phyloP scores from a whole-genome alignment of 2,329 filamentous ascomycete species.

The Diaporthe destruens region DNA sequence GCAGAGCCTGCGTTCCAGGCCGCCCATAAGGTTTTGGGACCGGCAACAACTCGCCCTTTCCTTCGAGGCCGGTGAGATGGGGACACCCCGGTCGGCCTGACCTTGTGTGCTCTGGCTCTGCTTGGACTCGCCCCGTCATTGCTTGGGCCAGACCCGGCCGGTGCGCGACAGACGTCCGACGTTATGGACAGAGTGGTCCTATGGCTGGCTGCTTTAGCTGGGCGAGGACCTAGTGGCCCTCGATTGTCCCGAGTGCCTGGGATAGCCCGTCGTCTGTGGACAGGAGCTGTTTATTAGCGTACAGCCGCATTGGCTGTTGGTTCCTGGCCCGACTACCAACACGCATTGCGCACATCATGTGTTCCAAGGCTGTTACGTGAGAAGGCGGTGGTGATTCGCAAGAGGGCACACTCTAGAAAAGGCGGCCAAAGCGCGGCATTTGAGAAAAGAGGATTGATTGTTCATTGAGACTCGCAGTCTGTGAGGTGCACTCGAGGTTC shows the following conservation, averaged over 20 bases:
- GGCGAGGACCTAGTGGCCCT: background rate
- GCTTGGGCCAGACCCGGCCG: background rate
- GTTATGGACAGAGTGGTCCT: background rate
- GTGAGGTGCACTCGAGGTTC: background rate
- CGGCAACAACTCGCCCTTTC: background rate
- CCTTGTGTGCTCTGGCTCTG: too few relatives aligned
- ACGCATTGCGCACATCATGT: background rate
- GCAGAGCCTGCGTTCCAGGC: background rate
- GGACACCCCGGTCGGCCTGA: background rate
- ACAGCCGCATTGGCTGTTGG: background rate
- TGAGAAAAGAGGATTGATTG: conserved; percentile 19
- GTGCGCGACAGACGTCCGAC: background rate
- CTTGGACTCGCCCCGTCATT: background rate
- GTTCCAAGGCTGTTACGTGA: background rate
- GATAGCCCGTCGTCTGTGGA: background rate
- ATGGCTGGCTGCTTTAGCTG: background rate
- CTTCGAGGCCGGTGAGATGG: background rate
- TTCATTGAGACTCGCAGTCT: conserved; percentile 14
- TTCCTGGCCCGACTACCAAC: background rate
- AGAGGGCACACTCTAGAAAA: background rate
- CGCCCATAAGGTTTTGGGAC: background rate
- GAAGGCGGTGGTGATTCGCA: background rate
- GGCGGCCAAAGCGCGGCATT: background rate
- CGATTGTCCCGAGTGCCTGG: background rate
- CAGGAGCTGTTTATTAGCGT: background rate